Evolutionary conservation across 306 rosid genomes (phyloP).

Genomic region (Castanopsis chinensis): DNA sequence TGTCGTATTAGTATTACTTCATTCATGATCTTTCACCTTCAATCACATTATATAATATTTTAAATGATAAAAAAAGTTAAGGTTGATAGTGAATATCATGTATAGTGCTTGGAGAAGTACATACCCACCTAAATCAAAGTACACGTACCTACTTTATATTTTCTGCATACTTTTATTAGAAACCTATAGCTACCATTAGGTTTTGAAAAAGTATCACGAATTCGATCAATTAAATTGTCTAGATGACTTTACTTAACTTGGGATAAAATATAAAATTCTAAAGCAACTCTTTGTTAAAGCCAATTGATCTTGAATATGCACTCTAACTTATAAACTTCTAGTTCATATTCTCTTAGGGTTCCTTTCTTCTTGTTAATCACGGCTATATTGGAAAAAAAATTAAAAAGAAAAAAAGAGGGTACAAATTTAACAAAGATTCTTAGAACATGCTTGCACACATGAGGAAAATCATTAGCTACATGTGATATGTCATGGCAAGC

Average conservation of each 20-base stretch:
- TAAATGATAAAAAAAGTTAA: neutral
- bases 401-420: neutral
- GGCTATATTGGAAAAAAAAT: too few species aligned
- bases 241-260: too few species aligned
- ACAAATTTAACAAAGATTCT: constrained; percentile 1
- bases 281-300: neutral
- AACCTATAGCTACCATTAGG: too few species aligned
- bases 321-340: neutral
- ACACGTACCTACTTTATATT: neutral
- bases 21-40: too few species aligned
- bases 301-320: neutral
- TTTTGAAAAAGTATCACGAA: neutral
- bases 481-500: constrained; percentile 42
- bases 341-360: neutral
- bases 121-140: too few species aligned
- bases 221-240: neutral
- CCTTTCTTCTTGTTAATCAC: neutral
- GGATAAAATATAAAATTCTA: neutral
- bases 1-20: too few species aligned
- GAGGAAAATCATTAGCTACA: constrained; percentile 48
- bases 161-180: neutral
- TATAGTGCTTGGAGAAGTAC: neutral
- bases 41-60: too few species aligned
- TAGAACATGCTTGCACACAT: constrained; percentile 18
- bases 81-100: neutral